Evolutionary conservation across 2,329 filamentous ascomycete genomes (phyloP), one percentile per base, ranked within the genome.

Genomic region (Xylariaceae sp.): DNA sequence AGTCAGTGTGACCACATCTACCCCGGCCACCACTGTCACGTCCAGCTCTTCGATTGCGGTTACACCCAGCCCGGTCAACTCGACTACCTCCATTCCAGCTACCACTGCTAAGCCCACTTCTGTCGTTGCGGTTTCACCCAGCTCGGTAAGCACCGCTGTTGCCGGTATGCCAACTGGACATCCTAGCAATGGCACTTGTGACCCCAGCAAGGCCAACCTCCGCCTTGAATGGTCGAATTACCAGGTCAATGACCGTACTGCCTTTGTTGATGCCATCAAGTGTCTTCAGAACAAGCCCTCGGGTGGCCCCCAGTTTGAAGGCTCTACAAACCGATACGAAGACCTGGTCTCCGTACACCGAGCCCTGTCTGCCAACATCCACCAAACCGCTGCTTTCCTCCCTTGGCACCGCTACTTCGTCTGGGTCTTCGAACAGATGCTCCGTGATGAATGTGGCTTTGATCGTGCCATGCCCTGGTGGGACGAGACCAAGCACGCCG

Each of bases 321-420:
- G 67, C 35, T 66, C 71, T 4, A 53, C 61, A 48, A 73, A 63
- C 60, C 68, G 73, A 35, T 76, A 74, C 58, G 74, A 75, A 18
- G 74, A 76, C 58, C 68, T 77, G 18, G 70, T 74, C 53, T 72
- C 72, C 44, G 72, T 73, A 4, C 74, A 76, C 65, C 72, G 73
- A 39, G 72, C 74, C 65, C 72, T 67, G 62, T 66, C 67, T 5
- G 71, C 68, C 55, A 65, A 71, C 53, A 62, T 64, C 15, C 63
- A 64, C 55, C 61, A 63, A 42, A 63, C 63, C n/a, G 63, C 61
- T 3, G 17, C 55, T 37, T 77, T 77, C 67, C 67, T 77, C 1
- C 68, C 72, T 13, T 77, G 74, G 73, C 75, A 77, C 68, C 70
- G 75, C 18, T 74, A 73, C 65, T 76, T 72, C 64, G 63, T 74